Base-by-base conservation (phyloP, 305 asterid genomes). In the Fraxinus sp. region DNA sequence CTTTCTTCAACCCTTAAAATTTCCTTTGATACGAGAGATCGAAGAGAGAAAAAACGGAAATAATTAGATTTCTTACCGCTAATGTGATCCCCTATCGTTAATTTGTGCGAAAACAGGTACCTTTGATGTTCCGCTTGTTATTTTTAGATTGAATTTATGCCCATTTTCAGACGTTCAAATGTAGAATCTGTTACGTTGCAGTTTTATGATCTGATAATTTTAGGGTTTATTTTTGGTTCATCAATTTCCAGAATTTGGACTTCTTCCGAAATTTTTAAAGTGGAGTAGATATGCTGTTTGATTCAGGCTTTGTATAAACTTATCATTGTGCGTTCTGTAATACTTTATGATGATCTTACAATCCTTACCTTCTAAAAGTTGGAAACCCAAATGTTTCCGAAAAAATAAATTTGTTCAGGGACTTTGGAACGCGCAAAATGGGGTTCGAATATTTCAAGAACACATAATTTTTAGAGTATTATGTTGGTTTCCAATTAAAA, bases 81-180 rank as follows among this genome's bases (percentile, higher is more conserved):
- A 84, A 84, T 86, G 88, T 85, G 82, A 85, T 24, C 76, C 73
- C 80, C 36, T 20, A 24, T 77, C 41, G 75, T 75, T 75, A 33
- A 79, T 88, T 80, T 79, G 79, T 43, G 77, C 7, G 79, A 41
- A 57, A 81, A 46, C 72, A 85, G 88, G 90, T 85, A 75, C 71
- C 30, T 52, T 3, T 41, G 16, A 71, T 32, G 24, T 16, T 41
- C 55, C 20, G 16, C 62, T 43, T 36, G 0, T 7, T 32, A 55
- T 68, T 70, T 36, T 59, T 22, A 68, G 43, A 16, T 78, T 39
- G 79, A 83, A 66, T 84, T 80, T 26, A 39, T 33, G 1, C 70
- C 78, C 71, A 20, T 18, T 74, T 26, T 22, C 32, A 22, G 72
- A 13, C 43, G 7, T 32, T 73, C 37, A 49, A 18, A 11, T 35